These are phyloP conservation scores for Quercus robur DNA, from an alignment of 306 rosid species.

Conservation along the genomic window DNA sequence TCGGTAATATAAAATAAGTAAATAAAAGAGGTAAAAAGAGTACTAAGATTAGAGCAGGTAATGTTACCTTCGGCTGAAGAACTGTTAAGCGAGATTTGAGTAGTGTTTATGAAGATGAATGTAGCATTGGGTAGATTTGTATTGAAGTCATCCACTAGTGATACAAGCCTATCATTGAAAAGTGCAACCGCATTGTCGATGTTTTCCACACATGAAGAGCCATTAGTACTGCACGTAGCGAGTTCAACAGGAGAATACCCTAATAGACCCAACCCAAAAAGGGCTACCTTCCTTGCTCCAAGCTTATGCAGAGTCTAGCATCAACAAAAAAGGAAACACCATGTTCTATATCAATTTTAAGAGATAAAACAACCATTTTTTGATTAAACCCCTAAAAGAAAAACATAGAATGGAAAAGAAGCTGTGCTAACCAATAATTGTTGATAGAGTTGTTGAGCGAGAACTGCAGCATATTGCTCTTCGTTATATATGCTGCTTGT, in stretches of 20 bases:
- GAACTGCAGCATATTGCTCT: slow-evolving; percentile 10
- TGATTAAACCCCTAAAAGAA: too few relatives aligned
- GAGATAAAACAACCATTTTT: too few relatives aligned
- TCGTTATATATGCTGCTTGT: slow-evolving; percentile 5
- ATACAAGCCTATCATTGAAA: not conserved
- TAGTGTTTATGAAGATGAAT: not conserved
- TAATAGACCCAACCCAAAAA: not conserved
- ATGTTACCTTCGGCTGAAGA: not conserved
- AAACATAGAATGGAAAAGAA: not conserved
- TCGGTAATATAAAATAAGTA: too few relatives aligned
- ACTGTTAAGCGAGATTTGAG: not conserved
- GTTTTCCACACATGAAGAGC: not conserved
- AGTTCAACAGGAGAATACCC: not conserved
- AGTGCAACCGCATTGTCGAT: not conserved
- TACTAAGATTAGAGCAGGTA: not conserved
- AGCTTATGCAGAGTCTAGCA: slow-evolving; percentile 4
- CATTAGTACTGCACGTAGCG: not conserved
- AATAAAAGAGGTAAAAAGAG: not conserved
- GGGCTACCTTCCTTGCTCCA: slow-evolving; percentile 27
- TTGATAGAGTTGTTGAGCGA: not conserved
- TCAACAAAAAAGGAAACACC: not conserved
- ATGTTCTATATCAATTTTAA: too few relatives aligned
- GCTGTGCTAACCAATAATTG: slow-evolving; percentile 16
- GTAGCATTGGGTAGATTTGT: not conserved
- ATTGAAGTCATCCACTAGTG: not conserved